These are phyloP conservation scores for Adansonia gregorii DNA, from an alignment of 441 rosid genomes.

Conservation along the genomic window DNA sequence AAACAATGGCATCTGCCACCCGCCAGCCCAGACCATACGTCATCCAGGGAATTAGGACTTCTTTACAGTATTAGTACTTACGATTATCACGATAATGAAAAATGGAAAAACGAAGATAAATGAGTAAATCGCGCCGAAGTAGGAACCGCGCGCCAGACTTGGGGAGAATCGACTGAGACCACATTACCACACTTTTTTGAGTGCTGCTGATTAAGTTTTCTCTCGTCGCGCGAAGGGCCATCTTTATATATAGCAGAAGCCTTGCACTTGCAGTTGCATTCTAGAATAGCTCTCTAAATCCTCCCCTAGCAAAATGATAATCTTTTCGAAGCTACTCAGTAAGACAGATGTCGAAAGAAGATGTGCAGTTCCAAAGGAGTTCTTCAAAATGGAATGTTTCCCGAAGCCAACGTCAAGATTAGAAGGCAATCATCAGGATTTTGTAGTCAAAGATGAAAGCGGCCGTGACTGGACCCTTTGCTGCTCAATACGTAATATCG, in stretches of 20 bases:
- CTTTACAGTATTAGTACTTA: too few species aligned
- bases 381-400: not conserved
- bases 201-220: too few species aligned
- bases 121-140: too few species aligned
- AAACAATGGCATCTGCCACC: not conserved
- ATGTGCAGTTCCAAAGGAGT: constrained; percentile 7
- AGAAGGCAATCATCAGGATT: not conserved
- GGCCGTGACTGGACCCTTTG: not conserved
- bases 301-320: not conserved
- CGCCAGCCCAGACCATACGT: not conserved
- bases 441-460: constrained; percentile 7
- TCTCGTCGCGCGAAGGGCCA: too few species aligned
- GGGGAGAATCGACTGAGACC: not conserved
- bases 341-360: not conserved
- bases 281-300: not conserved
- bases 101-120: too few species aligned
- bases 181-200: not conserved
- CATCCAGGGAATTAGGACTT: too few species aligned
- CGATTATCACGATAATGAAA: too few species aligned
- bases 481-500: not conserved
- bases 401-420: not conserved
- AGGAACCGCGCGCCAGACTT: not conserved
- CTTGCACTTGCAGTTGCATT: not conserved
- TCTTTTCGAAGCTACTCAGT: not conserved
- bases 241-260: not conserved